Base-by-base conservation (phyloP, 192 early-diverging fungal species). In the Diversispora epigaea region DNA sequence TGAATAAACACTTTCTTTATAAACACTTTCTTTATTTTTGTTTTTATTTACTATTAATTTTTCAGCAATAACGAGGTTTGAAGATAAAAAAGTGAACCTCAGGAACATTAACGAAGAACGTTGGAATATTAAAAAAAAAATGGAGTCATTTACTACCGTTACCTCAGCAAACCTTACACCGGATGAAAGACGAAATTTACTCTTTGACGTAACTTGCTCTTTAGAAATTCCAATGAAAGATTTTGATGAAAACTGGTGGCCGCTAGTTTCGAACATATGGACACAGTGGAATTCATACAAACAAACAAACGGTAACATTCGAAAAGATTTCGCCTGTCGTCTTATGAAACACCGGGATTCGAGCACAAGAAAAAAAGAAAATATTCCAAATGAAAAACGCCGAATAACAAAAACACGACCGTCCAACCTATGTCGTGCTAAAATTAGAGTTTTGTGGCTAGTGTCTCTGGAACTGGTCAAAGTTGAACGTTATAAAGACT, bases 401-500 rank as follows among this genome's bases (percentile, higher is more conserved):
- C 17, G 64, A 66, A 66, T 45, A 39, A 66, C 64, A 6, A 21
- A 45, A 39, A 39, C 17, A 45, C 64, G 43, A 21, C 17, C 39
- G 17, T 45, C 64, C 2, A 19, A 11, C 8, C n/a, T 44, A 19
- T 66, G 64, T 66, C 12, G 17, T 8, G 64, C 64, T 7, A 66
- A 15, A 41, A 66, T 66, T 39, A 66, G 43, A 39, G 43, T 66
- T 45, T 44, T 41, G 12, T 66, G 64, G 64, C 17, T 66, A 11
- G 64, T 45, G 8, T 40, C 32, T 12, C 21, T 15, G 21, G 21
- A 61, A 9, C 32, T n/a, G 45, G 43, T 66, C 1, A 17, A 39
- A 39, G 43, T 66, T 45, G 64, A 66, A 66, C 32, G 4, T 39
- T 66, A 66, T 66, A 66, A 66, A 66, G 15, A 66, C 43, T 66